Evolutionary conservation across 306 rosid genomes (phyloP), one percentile per base, ranked within the genome.

Genomic region (Carpinus fangiana): DNA sequence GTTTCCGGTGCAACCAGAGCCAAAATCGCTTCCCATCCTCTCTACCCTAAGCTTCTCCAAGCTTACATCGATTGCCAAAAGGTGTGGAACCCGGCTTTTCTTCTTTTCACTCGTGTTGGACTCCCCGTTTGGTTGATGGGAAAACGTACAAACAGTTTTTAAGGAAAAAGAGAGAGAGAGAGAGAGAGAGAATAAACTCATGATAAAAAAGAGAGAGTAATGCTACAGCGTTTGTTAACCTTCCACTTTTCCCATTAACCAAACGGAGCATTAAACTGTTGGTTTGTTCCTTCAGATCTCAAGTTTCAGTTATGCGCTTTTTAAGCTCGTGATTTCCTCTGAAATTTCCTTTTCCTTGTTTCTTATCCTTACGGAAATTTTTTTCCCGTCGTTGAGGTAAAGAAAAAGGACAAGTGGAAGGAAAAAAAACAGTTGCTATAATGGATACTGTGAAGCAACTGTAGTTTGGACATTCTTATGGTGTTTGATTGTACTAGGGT

Each of bases 21-120:
- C 3, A 88, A 84, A 87, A 89, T 93, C 45, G 92, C 90, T 77
- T 88, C 89, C 55, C 98, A 93, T 82, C 98, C 96, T 73, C 88
- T 88, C 70, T 93, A 88, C 77, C 90, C 98, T 53, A 82, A 85
- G 65, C 93, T 93, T 0, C 80, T 90, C 48, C 84, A 86, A 36
- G 90, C 92, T 65, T 89, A 85, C 75, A 82, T 93, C 84, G 93
- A 88, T 73, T 93, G 96, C 79, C 96, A 87, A 55, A 90, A 88
- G 97, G 97, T 93, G 8, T 5, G 4, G 43, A 52, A n/a, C 23
- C 5, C 12, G 26, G 18, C 23, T 71, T 65, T 71, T 56, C 38
- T 12, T 12, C 21, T 36, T 18, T 45, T 59, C 14, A 21, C 6
- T 20, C 16, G 53, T 26, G 66, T 59, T 38, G 3, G 14, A 3